Conservation (phyloP, 2,329 filamentous ascomycete species). For the Hymenoscyphus linearis region DNA sequence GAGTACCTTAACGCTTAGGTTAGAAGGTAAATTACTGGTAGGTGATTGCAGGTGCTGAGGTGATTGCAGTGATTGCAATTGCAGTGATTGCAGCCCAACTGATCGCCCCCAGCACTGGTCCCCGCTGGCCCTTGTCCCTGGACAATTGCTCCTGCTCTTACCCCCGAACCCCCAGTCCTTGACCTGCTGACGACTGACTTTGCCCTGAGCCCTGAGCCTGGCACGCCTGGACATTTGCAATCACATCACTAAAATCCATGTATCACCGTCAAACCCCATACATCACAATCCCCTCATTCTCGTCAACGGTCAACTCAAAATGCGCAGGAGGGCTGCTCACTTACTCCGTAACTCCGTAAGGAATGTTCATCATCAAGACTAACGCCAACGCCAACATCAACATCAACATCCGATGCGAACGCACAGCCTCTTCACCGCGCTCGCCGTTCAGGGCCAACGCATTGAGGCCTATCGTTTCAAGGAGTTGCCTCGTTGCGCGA, state of each 20-base stretch:
- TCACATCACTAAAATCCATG: not conserved
- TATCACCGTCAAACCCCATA: not conserved
- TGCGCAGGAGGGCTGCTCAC: no score
- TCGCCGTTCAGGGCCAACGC: not conserved
- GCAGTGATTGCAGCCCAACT: not conserved
- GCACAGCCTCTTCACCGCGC: not conserved
- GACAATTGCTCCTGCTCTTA: not conserved
- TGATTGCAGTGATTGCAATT: no score
- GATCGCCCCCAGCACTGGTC: not conserved
- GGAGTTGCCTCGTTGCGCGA: conserved; percentile 11
- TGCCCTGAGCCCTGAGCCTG: no score
- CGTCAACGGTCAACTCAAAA: no score
- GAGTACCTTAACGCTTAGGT: no score
- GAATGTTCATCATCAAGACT: not conserved
- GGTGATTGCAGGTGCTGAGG: no score
- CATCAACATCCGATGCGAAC: not conserved
- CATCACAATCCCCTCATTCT: no score
- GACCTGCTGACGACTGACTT: not conserved
- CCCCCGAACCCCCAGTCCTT: not conserved
- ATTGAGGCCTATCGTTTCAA: conserved; percentile 2
- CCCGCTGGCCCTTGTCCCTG: no score
- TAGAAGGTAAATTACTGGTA: no score
- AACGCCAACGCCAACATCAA: no score
- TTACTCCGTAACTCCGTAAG: no score
- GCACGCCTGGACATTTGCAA: no score